Evolutionary conservation across 2,329 filamentous ascomycete genomes (phyloP), one percentile per base, ranked within the genome.

Genomic region (Tricladium varicosporioides): DNA sequence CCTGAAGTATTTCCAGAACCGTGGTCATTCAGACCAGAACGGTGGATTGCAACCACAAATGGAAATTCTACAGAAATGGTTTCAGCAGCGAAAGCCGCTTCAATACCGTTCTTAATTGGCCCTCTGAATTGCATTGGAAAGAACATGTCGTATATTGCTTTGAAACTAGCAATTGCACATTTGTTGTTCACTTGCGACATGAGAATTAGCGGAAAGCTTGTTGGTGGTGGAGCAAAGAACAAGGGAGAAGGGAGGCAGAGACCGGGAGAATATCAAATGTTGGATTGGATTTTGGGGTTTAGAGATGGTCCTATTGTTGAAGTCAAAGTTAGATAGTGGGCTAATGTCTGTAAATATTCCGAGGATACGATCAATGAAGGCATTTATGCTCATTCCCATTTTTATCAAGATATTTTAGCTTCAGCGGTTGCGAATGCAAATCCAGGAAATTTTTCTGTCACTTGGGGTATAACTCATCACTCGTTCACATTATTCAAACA

Each of bases 271-370:
- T 68, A 63, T 58, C 65, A 66, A 48, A 59, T 67, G 54, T 44
- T 42, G 14, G 64, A 65, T 32, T 61, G 45, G 56, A 56, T 71
- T 57, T 60, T 71, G 40, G 64, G 65, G 1, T 63, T 64, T 31
- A 66, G 69, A 50, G 65, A 72, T 56, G 71, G 72, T 5, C 71
- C 72, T 4, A 64, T 71, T 50, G 55, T 72, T 7, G 63, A 70
- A 52, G 62, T 70, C 16, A 48, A 43, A n/a, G 22, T 27, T 27
- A 27, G 22, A 27, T 27, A 27, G 22, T n/a, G n/a, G n/a, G n/a
- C 22, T 7, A 27, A 27, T 27, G 22, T 27, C 22, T 27, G 7
- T 27, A 27, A 27, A 27, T 27, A 27, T 27, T 27, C 3, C 22
- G 22, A 27, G 7, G 22, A 27, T 27, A 27, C 7, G 22, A 27